These are phyloP conservation scores for Theobroma cacao DNA, from an alignment of 345 rosid genomes.

Conservation along the genomic window DNA sequence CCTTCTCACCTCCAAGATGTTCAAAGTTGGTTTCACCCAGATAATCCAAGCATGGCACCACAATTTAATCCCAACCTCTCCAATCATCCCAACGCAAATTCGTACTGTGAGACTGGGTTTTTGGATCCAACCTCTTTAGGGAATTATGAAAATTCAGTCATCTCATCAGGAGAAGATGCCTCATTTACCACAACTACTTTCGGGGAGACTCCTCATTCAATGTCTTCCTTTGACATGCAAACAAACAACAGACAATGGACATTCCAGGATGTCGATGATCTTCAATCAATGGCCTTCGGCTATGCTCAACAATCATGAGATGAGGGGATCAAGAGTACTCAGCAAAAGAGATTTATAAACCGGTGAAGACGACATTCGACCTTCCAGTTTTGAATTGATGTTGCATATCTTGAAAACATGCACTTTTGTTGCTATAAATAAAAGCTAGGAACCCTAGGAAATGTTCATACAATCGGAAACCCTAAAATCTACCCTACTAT, in stretches of 20 bases:
- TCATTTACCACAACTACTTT: slow-evolving; percentile 39
- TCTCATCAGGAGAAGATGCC: slow-evolving; percentile 36
- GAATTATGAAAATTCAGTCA: slow-evolving; percentile 40
- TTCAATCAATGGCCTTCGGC: slow-evolving; percentile 59
- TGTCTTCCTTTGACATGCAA: slow-evolving; percentile 48
- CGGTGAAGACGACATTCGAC: slow-evolving; percentile 28
- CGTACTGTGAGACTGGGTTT: slow-evolving; percentile 30
- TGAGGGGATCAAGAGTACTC: not conserved
- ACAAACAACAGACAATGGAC: slow-evolving; percentile 45
- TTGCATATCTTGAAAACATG: slow-evolving; percentile 33
- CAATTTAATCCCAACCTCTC: slow-evolving; percentile 14
- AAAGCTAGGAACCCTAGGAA: slow-evolving; percentile 45
- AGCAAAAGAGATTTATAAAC: slow-evolving; percentile 9
- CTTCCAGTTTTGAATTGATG: slow-evolving; percentile 37
- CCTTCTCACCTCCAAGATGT: slow-evolving; percentile 46
- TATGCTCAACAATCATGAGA: slow-evolving; percentile 47
- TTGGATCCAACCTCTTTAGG: slow-evolving; percentile 35
- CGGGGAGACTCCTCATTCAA: slow-evolving; percentile 51
- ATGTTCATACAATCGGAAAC: slow-evolving; percentile 28
- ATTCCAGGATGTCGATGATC: slow-evolving; percentile 67
- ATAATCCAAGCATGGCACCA: slow-evolving; percentile 25
- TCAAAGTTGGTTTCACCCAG: slow-evolving; percentile 47
- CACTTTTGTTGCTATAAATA: slow-evolving; percentile 45
- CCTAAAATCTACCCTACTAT: slow-evolving; percentile 30
- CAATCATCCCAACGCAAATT: slow-evolving; percentile 13